These are phyloP conservation scores for Parafenestella ontariensis DNA, from an alignment of 2,329 filamentous ascomycete species.

Conservation along the genomic window DNA sequence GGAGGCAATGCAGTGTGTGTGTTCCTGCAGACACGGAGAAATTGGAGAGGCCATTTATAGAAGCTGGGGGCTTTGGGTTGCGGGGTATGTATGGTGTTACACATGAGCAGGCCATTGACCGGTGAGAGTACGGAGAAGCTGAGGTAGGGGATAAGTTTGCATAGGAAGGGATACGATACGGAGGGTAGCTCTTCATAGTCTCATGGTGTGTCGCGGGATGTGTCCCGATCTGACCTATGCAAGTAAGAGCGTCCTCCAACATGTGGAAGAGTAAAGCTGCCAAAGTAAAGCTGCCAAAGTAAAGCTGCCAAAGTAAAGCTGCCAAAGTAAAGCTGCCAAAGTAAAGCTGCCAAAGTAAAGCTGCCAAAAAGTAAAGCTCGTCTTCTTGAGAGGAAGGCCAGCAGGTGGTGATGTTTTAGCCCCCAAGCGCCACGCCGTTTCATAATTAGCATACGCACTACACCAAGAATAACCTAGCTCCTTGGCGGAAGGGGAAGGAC, in stretches of 20 bases:
- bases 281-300: not conserved
- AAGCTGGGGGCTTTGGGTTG: not conserved
- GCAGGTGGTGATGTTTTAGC: not conserved
- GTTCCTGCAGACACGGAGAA: not conserved
- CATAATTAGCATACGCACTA: not conserved
- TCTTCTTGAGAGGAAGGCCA: not conserved
- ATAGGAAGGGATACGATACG: not conserved
- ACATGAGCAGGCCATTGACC: not conserved
- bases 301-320: not conserved
- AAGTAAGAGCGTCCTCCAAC: not conserved
- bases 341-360: not conserved
- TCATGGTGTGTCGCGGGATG: no score
- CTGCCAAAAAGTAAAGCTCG: not conserved
- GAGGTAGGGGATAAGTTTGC: not conserved
- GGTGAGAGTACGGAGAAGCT: not conserved
- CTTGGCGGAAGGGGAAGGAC: not conserved
- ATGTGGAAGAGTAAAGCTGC: not conserved
- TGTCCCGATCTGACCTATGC: not conserved
- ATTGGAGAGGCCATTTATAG: not conserved
- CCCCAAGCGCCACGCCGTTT: slow-evolving; percentile 1
- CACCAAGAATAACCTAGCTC: not conserved
- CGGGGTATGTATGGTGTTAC: not conserved
- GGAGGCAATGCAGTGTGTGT: not conserved
- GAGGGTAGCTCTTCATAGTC: no score
- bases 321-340: not conserved